These are phyloP conservation scores for Elsinoe necatrix DNA, from an alignment of 2,329 filamentous ascomycete genomes.

Conservation along the genomic window DNA sequence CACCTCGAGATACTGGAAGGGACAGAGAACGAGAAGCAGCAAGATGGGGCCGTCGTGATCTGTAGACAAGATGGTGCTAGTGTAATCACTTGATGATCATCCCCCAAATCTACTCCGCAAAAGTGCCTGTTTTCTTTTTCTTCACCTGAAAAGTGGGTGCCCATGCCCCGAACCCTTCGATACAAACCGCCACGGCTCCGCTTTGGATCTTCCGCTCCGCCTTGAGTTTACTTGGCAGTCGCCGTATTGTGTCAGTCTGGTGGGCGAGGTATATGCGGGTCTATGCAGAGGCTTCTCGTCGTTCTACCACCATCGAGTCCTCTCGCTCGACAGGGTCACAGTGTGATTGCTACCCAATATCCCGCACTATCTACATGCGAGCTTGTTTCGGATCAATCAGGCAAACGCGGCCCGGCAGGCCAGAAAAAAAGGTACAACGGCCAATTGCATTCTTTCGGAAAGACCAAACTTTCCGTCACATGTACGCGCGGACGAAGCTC, in stretches of 20 bases:
- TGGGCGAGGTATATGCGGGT: neutral
- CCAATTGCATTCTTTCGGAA: neutral
- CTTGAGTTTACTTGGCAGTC: slow-evolving; percentile 5
- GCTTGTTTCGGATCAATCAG: slow-evolving; percentile 9
- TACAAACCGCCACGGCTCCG: neutral
- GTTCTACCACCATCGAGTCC: no score
- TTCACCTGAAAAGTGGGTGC: neutral
- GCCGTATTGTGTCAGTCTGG: neutral
- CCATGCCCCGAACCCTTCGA: neutral
- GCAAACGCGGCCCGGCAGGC: neutral
- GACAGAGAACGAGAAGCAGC: neutral
- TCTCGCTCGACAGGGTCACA: no score
- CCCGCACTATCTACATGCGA: neutral
- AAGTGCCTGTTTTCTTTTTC: neutral
- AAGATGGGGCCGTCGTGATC: neutral
- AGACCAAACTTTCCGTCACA: neutral
- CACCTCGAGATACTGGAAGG: no score
- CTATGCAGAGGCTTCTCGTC: no score
- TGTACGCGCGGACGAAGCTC: neutral
- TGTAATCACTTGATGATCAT: slow-evolving; percentile 12
- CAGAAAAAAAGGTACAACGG: neutral
- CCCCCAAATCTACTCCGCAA: neutral
- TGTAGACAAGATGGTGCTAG: neutral
- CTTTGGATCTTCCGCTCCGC: neutral
- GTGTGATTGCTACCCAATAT: neutral